Base-by-base conservation (phyloP, 2,329 filamentous ascomycete species). In the Dactylellina haptotyla region DNA sequence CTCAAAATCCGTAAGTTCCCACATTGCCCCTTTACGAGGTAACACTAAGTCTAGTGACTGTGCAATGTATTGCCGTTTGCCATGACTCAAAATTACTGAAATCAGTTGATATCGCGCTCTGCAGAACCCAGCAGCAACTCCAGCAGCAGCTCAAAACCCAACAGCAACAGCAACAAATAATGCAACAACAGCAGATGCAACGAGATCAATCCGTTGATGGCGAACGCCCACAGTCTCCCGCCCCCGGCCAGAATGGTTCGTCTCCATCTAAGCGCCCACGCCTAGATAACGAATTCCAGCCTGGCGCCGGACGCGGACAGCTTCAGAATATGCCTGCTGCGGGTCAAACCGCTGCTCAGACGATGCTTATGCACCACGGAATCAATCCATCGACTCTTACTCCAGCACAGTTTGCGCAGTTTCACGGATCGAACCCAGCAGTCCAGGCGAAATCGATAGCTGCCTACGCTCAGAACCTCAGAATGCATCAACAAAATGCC, bases 401-500 rank as follows among this genome's bases (percentile, higher is more conserved):
- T 79, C 85, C 86, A 80, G 87, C 90, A 79, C 90, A 95, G 83
- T 90, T 96, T 82, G 87, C 89, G 81, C 83, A 84, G 76, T 86
- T 88, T 81, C 83, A 81, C 79, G 65, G 66, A 12, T 75, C 77
- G 43, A 75, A 77, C 66, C 85, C 86, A 69, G 84, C 84, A 76
- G 85, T 88, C 75, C 91, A 94, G 84, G 86, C 89, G 80, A 96
- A 96, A 84, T 90, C 89, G 79, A 90, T 97, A 81, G 89, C 92
- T 82, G 89, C 91, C 81, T 97, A 97, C 85, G 88, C 91, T 80
- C 88, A 92, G 82, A 91, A 89, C 82, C 86, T 97, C 80, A 88
- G 90, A 82, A 88, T 93, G 82, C 90, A 94, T 82, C 81, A 90
- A 90, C 82, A 84, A 83, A 83, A 89, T 91, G 85, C 73, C 66